These are phyloP conservation scores for Exophiala sp. DNA, from an alignment of 2,329 filamentous ascomycete genomes.

Conservation along the genomic window DNA sequence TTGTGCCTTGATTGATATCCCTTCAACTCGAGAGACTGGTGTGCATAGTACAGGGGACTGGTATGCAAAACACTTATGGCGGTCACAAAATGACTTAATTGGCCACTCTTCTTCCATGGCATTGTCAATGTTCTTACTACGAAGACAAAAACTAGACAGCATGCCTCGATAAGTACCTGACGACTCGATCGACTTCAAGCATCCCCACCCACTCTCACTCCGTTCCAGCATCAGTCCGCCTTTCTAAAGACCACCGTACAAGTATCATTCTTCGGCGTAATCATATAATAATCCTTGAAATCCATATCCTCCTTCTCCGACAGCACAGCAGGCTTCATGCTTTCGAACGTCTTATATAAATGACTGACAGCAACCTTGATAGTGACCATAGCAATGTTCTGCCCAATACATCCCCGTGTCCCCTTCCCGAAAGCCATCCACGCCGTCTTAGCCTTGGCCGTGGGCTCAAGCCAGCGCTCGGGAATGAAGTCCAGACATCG, in stretches of 20 bases:
- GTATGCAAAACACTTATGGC: too few species aligned
- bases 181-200: background rate
- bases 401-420: constrained; percentile 47
- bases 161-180: background rate
- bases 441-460: constrained; percentile 24
- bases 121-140: background rate
- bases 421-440: constrained; percentile 51
- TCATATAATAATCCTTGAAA: constrained; percentile 14
- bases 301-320: constrained; percentile 8
- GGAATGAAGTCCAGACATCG: constrained; percentile 40
- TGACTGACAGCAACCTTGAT: constrained; percentile 10
- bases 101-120: background rate
- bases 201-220: too few species aligned
- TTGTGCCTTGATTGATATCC: background rate
- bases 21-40: background rate
- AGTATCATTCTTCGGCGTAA: constrained; percentile 6
- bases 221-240: background rate
- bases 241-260: constrained; percentile 8
- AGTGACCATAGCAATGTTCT: constrained; percentile 40
- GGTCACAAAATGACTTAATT: background rate
- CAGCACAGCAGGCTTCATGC: constrained; percentile 6
- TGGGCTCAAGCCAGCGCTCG: constrained; percentile 42
- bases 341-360: constrained; percentile 11
- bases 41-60: too few species aligned
- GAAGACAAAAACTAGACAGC: too few species aligned